These are phyloP conservation scores for Collariella sp. DNA, from an alignment of 495 filamentous ascomycete species.

Conservation along the genomic window DNA sequence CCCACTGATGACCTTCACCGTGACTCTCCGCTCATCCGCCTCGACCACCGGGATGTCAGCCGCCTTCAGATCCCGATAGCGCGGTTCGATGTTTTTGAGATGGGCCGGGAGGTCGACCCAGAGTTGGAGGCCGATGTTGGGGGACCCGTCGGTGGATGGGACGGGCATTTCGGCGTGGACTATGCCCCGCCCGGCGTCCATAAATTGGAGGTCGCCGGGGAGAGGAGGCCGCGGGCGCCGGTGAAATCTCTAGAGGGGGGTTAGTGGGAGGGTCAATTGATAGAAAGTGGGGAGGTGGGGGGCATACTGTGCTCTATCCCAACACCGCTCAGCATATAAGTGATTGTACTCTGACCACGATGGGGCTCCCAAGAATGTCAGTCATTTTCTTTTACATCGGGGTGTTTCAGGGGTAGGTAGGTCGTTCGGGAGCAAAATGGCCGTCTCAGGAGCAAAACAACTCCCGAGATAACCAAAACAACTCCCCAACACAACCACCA, in stretches of 20 bases:
- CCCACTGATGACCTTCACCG: constrained; percentile 83
- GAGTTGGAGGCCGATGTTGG: constrained; percentile 83
- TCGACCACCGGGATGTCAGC: constrained; percentile 65
- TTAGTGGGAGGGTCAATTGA: too few relatives aligned
- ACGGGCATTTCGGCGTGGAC: constrained; percentile 96
- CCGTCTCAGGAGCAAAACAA: too few relatives aligned
- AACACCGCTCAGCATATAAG: constrained; percentile 77
- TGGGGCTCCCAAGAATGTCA: too few relatives aligned
- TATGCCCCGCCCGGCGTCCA: constrained; percentile 89
- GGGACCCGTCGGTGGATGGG: constrained; percentile 55
- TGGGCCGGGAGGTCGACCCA: constrained; percentile 86
- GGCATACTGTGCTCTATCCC: constrained; percentile 88
- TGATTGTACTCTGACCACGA: constrained; percentile 69
- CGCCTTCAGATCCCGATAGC: constrained; percentile 76
- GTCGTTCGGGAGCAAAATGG: too few relatives aligned
- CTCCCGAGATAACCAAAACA: too few relatives aligned
- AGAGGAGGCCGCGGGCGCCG: constrained; percentile 81
- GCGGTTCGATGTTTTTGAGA: constrained; percentile 80
- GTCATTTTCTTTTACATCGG: too few relatives aligned
- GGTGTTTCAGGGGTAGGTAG: too few relatives aligned
- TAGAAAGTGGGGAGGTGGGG: too few relatives aligned
- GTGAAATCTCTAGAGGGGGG: constrained; percentile 55
- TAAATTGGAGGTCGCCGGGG: constrained; percentile 87
- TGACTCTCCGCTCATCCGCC: constrained; percentile 62
- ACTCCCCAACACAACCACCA: too few relatives aligned